Percentiles rank a stretch among this genome's conserved stretches.
Evolutionary conservation across 2,329 filamentous ascomycete species (phyloP).

Genomic region (Neurospora crassa): DNA sequence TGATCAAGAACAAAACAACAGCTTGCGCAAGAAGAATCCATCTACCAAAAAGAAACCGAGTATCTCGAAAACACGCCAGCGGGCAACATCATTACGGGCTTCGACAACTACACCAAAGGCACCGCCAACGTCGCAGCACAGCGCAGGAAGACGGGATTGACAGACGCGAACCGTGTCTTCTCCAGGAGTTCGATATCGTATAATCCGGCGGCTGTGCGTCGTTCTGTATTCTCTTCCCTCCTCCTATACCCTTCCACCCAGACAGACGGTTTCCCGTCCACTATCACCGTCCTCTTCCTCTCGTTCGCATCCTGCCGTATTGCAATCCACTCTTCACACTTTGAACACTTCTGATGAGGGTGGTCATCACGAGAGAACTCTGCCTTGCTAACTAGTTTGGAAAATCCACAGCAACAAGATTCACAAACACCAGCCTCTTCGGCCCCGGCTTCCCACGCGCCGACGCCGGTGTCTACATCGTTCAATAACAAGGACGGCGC

Average conservation of each 20-base stretch:
- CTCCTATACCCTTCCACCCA: neutral
- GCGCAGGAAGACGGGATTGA: slow-evolving; percentile 53
- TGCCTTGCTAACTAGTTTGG: neutral
- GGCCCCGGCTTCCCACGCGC: slow-evolving; percentile 38
- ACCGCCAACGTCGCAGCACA: slow-evolving; percentile 52
- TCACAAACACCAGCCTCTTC: slow-evolving; percentile 35
- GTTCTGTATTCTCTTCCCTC: slow-evolving; percentile 3
- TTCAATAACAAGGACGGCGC: slow-evolving; percentile 37
- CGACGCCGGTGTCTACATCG: slow-evolving; percentile 45
- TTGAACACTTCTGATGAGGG: neutral
- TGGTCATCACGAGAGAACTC: neutral
- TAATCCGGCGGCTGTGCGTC: slow-evolving; percentile 32
- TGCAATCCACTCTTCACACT: neutral
- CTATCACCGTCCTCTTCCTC: neutral
- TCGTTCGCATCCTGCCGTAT: neutral
- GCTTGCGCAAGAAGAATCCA: slow-evolving; percentile 57
- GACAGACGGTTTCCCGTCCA: neutral
- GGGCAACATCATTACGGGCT: slow-evolving; percentile 95
- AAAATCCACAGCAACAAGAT: slow-evolving; percentile 24
- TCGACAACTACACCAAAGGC: slow-evolving; percentile 97
- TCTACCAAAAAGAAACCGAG: slow-evolving; percentile 70
- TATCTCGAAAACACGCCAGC: slow-evolving; percentile 85
- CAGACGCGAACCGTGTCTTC: slow-evolving; percentile 67
- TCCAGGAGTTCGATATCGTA: slow-evolving; percentile 55
- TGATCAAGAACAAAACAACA: slow-evolving; percentile 8